Percentiles rank a stretch among this genome's conserved stretches.
These are phyloP conservation scores for Cytospora paraplurivora DNA, from an alignment of 2,329 filamentous ascomycete genomes.

Conservation along the genomic window DNA sequence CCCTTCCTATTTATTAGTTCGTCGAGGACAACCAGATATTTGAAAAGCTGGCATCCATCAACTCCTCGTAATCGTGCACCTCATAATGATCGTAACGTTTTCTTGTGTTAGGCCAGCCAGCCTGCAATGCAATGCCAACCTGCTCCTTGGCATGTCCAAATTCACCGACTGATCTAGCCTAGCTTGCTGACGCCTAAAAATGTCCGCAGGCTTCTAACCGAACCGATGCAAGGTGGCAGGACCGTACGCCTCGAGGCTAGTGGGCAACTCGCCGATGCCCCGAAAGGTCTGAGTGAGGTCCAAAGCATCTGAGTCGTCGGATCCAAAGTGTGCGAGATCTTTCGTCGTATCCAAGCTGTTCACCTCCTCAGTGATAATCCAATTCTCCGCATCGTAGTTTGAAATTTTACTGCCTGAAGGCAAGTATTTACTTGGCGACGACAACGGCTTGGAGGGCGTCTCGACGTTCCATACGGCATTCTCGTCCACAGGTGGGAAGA, in stretches of 20 bases:
- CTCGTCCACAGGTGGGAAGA: slow-evolving; percentile 41
- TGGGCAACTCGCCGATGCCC: slow-evolving; percentile 26
- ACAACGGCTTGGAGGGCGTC: slow-evolving; percentile 59
- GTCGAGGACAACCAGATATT: neutral
- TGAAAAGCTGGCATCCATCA: neutral
- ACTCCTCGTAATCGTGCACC: slow-evolving; percentile 3
- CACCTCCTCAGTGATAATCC: slow-evolving; percentile 17
- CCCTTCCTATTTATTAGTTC: neutral
- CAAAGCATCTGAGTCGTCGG: slow-evolving; percentile 21
- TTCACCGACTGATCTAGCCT: neutral
- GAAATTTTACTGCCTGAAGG: slow-evolving; percentile 36
- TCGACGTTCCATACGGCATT: slow-evolving; percentile 44
- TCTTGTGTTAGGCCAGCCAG: neutral
- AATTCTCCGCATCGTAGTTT: slow-evolving; percentile 21
- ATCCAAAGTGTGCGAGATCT: slow-evolving; percentile 23
- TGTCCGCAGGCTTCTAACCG: slow-evolving; percentile 20
- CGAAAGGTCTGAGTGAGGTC: slow-evolving; percentile 28
- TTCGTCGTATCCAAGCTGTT: slow-evolving; percentile 13
- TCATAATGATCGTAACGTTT: slow-evolving; percentile 16
- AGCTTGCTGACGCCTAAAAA: slow-evolving; percentile 5
- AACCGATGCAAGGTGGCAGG: slow-evolving; percentile 27
- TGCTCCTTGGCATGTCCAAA: neutral
- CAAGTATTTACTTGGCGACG: slow-evolving; percentile 57
- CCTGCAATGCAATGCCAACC: neutral
- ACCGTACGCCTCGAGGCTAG: slow-evolving; percentile 23